Conservation (phyloP, 768 basidiomycete genomes). For the Termitomyces sp. region DNA sequence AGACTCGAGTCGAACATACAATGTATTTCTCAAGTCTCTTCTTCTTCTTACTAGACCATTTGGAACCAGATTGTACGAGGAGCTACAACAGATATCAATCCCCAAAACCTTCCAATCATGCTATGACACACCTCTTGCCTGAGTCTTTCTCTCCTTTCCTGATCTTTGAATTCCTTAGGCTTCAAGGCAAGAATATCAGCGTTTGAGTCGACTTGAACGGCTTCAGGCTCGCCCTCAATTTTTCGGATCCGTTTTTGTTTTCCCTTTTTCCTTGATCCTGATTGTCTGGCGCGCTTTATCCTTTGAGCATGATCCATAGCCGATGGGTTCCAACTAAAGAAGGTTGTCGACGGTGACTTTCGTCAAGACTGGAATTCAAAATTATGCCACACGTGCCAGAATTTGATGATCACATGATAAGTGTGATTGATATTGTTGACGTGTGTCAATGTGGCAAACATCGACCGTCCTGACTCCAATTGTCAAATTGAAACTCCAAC, state of each 20-base stretch:
- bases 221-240: conserved; percentile 11
- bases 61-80: conserved; percentile 54
- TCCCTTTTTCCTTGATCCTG: conserved; percentile 63
- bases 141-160: conserved; percentile 54
- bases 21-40: conserved; percentile 92
- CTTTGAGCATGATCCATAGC: conserved; percentile 26
- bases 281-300: conserved; percentile 59
- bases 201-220: conserved; percentile 46
- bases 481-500: background rate
- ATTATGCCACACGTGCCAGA: conserved; percentile 3
- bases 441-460: background rate
- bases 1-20: conserved; percentile 39
- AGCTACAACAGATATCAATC: conserved; percentile 28
- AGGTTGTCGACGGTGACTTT: background rate
- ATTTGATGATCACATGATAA: conserved; percentile 2
- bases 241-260: conserved; percentile 30
- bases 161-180: conserved; percentile 56
- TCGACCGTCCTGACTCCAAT: background rate
- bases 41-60: conserved; percentile 81
- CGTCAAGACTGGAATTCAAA: background rate
- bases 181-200: conserved; percentile 56
- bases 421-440: background rate
- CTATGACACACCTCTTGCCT: conserved; percentile 49
- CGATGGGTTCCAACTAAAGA: background rate
- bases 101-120: background rate